These are phyloP conservation scores for Psilocybe subaeruginosa DNA, from an alignment of 768 basidiomycete species.

Conservation along the genomic window DNA sequence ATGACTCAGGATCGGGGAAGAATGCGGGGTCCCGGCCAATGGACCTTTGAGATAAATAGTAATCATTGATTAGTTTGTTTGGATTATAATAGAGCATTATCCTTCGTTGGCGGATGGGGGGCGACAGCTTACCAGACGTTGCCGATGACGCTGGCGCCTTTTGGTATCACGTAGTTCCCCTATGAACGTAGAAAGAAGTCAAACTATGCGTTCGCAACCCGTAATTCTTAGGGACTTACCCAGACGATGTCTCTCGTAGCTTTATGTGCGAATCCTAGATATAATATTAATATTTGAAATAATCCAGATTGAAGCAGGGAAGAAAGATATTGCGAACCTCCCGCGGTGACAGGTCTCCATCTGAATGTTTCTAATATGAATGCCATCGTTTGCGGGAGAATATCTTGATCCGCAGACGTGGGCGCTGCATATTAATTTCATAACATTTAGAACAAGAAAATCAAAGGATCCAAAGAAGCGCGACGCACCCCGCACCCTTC, in stretches of 20 bases:
- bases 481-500: conserved; percentile 41
- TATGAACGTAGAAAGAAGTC: conserved; percentile 17
- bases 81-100: too few species aligned
- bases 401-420: conserved; percentile 41
- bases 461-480: not conserved
- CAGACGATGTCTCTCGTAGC: conserved; percentile 68
- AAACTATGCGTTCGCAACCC: not conserved
- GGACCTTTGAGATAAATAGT: conserved; percentile 26
- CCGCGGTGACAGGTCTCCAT: conserved; percentile 53
- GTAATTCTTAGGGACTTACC: conserved; percentile 33
- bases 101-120: too few species aligned
- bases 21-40: conserved; percentile 58
- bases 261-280: conserved; percentile 59
- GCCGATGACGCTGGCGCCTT: conserved; percentile 59
- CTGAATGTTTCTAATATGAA: conserved; percentile 54
- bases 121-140: conserved; percentile 48
- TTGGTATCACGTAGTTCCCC: conserved; percentile 54
- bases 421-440: conserved; percentile 30
- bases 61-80: conserved; percentile 21
- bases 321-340: conserved; percentile 33
- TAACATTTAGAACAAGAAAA: not conserved
- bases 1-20: conserved; percentile 63
- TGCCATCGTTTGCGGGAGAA: conserved; percentile 47
- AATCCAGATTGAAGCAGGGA: not conserved
- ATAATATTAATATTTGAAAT: not conserved